Evolutionary conservation across 2,329 filamentous ascomycete species (phyloP).

Genomic region (Fusarium verticillioides): DNA sequence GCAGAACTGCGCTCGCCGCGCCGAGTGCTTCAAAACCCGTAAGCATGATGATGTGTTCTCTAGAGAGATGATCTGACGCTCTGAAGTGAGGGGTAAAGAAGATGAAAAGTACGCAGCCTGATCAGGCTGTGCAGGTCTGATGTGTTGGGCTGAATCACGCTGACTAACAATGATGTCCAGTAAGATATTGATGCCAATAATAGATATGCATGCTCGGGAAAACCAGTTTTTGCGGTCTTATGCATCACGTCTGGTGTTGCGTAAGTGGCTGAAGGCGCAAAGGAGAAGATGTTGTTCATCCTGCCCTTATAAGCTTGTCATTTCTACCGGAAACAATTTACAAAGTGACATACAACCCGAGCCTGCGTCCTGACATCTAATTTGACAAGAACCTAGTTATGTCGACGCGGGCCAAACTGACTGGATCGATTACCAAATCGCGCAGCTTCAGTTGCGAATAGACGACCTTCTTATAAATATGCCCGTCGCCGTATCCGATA

Average conservation of each 20-base stretch:
- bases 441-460: too few relatives aligned
- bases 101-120: neutral
- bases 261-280: neutral
- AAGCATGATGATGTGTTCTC: neutral
- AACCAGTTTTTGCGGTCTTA: neutral
- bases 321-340: too few relatives aligned
- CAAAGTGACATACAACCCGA: too few relatives aligned
- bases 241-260: neutral
- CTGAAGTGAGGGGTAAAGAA: neutral
- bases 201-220: neutral
- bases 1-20: slow-evolving; percentile 21
- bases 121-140: neutral
- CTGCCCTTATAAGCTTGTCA: too few relatives aligned
- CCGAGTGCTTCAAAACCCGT: slow-evolving; percentile 17
- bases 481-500: too few relatives aligned
- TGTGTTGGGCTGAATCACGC: neutral
- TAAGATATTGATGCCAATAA: neutral
- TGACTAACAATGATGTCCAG: fast-evolving
- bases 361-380: too few relatives aligned
- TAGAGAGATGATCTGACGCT: fast-evolving
- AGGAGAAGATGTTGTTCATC: too few relatives aligned
- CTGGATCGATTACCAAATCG: too few relatives aligned
- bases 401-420: too few relatives aligned
- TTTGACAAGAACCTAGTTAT: too few relatives aligned
- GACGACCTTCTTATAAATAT: too few relatives aligned